These are phyloP conservation scores for Sistotremastrum suecicum DNA, from an alignment of 768 basidiomycete species.

Conservation along the genomic window DNA sequence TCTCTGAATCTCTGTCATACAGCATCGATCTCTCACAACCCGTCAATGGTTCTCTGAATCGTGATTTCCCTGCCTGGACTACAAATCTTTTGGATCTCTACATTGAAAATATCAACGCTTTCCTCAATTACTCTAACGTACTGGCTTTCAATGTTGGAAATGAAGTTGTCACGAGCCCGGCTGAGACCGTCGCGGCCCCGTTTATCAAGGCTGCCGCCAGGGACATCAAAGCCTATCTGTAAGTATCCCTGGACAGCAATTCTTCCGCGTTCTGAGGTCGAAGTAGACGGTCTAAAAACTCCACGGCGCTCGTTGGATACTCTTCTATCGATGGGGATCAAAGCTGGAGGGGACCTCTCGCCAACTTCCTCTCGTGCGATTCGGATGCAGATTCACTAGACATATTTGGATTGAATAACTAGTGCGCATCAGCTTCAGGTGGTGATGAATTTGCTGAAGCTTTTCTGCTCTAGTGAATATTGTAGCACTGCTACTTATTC, in stretches of 20 bases:
- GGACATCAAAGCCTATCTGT: slow-evolving; percentile 78
- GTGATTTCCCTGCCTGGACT: slow-evolving; percentile 59
- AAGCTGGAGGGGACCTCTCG: slow-evolving; percentile 49
- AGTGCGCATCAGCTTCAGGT: slow-evolving; percentile 32
- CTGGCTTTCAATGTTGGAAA: slow-evolving; percentile 86
- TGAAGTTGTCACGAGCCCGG: slow-evolving; percentile 47
- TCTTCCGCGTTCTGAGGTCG: neutral
- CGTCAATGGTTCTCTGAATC: slow-evolving; percentile 74
- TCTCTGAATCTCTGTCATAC: slow-evolving; percentile 3
- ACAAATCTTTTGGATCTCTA: slow-evolving; percentile 72
- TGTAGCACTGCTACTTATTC: slow-evolving; percentile 45
- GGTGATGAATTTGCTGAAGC: slow-evolving; percentile 3
- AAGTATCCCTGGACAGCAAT: slow-evolving; percentile 15
- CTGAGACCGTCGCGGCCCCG: slow-evolving; percentile 49
- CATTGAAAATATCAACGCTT: slow-evolving; percentile 59
- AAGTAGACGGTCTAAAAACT: slow-evolving; percentile 46
- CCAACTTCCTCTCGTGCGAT: slow-evolving; percentile 73
- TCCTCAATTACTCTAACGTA: slow-evolving; percentile 80
- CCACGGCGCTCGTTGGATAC: slow-evolving; percentile 64
- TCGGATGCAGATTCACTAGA: slow-evolving; percentile 58
- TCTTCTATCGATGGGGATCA: slow-evolving; percentile 66
- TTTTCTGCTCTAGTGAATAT: slow-evolving; percentile 46
- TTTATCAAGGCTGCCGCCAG: slow-evolving; percentile 88
- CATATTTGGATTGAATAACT: slow-evolving; percentile 77
- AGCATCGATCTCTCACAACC: slow-evolving; percentile 84